Percentiles rank a stretch among this genome's conserved stretches.
Conservation (phyloP, 164 flowering plant species). For the Kalanchoe fedtschenkoi region DNA sequence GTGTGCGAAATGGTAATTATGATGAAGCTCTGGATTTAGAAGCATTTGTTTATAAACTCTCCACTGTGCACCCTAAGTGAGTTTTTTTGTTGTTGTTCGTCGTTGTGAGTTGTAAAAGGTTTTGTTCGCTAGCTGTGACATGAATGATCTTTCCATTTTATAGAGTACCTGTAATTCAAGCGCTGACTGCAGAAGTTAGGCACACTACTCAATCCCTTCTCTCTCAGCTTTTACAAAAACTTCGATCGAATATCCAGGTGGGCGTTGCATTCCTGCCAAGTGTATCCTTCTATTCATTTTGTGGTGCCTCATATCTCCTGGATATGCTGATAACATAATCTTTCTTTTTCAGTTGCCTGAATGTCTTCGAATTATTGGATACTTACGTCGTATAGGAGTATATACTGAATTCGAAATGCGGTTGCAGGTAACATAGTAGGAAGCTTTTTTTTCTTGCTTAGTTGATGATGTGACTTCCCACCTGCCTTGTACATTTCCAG, state of each 20-base stretch:
- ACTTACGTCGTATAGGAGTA: conserved; percentile 93
- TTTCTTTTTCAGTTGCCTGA: conserved; percentile 69
- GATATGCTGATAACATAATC: not conserved
- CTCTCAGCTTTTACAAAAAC: conserved; percentile 93
- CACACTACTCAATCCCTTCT: conserved; percentile 92
- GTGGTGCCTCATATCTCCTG: not conserved
- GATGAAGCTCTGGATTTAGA: conserved; percentile 98
- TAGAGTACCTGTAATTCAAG: conserved; percentile 86
- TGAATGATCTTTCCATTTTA: not conserved
- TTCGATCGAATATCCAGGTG: conserved; percentile 93
- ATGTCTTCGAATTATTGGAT: conserved; percentile 90
- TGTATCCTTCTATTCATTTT: not conserved
- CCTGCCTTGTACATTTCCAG: not conserved
- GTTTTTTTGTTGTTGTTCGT: conserved; percentile 17
- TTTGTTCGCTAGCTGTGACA: not conserved
- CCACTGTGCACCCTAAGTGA: conserved; percentile 93
- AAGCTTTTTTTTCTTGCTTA: not conserved
- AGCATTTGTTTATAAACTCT: conserved; percentile 78
- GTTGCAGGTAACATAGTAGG: conserved; percentile 46
- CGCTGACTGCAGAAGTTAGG: conserved; percentile 79
- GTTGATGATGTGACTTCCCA: not conserved
- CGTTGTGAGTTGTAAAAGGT: not conserved
- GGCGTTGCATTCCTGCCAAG: not conserved
- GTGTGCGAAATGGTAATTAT: conserved; percentile 92
- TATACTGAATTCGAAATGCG: conserved; percentile 93